A percentile compares a stretch with the other conserved stretches of the same genome.
Conservation (phyloP, 192 early-diverging fungal species). For the Lobulomyces angularis region DNA sequence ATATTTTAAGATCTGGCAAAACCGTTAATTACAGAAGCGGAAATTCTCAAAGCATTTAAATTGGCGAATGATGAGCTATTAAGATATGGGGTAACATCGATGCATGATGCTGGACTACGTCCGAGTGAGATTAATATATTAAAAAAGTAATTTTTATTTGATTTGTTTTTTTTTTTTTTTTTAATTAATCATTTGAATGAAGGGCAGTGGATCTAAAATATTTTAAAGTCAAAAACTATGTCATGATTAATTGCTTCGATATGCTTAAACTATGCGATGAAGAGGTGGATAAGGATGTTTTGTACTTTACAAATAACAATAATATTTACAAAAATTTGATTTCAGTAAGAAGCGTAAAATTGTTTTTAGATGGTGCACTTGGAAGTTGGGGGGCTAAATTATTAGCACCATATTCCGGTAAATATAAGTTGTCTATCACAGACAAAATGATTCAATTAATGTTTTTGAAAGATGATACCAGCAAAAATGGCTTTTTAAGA, state of each 20-base stretch:
- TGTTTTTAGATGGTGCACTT: constrained; percentile 45
- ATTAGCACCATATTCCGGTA: constrained; percentile 16
- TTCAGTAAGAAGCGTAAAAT: constrained; percentile 30
- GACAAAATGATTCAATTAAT: constrained; percentile 1
- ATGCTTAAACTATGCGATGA: constrained; percentile 12
- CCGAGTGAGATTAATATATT: constrained; percentile 17
- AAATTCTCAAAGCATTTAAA: constrained; percentile 11
- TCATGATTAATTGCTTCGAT: constrained; percentile 18
- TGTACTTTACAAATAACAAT: neutral
- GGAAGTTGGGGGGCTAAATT: constrained; percentile 44
- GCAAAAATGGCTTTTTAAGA: constrained; percentile 24
- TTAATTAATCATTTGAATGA: neutral
- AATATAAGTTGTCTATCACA: neutral
- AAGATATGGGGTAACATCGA: constrained; percentile 28
- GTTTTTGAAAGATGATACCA: constrained; percentile 20
- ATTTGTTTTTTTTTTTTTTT: no score
- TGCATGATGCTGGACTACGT: constrained; percentile 41
- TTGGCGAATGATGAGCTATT: constrained; percentile 20
- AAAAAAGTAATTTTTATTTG: constrained; percentile 28
- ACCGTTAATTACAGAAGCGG: constrained; percentile 9
- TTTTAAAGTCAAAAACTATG: constrained; percentile 19
- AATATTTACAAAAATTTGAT: constrained; percentile 14
- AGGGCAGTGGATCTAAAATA: neutral
- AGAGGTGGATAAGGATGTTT: constrained; percentile 5
- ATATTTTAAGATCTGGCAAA: constrained; percentile 4